A percentile compares a stretch with the other conserved stretches of the same genome.
Evolutionary conservation across 116 monocot genomes (phyloP).

Genomic region (Trichopus zeylanicus): DNA sequence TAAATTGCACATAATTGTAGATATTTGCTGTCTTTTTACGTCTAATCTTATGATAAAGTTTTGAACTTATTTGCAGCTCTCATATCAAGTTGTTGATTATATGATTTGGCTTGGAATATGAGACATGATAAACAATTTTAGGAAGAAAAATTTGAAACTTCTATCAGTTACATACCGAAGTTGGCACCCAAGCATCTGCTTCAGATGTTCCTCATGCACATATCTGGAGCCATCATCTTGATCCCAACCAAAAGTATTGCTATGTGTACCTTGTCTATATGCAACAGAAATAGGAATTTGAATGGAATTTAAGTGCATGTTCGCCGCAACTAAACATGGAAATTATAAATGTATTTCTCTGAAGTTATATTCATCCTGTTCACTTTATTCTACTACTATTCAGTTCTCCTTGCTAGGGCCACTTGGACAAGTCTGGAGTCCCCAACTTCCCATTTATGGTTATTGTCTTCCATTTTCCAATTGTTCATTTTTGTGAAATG

Average conservation of each 20-base stretch:
- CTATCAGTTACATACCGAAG: conserved; percentile 93
- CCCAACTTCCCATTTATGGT: no score
- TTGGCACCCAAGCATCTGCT: conserved; percentile 62
- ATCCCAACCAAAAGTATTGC: conserved; percentile 99
- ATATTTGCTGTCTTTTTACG: no score
- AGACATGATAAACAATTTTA: conserved; percentile 95
- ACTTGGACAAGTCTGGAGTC: no score
- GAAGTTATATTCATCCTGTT: no score
- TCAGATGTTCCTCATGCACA: conserved; percentile 88
- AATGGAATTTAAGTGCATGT: not conserved
- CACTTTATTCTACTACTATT: no score
- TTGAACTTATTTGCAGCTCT: conserved; percentile 59
- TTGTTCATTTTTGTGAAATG: no score
- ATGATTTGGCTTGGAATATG: conserved; percentile 99
- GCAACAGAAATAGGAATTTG: not conserved
- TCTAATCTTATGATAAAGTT: not conserved
- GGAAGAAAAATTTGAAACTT: conserved; percentile 89
- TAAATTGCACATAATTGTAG: no score
- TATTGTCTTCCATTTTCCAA: no score
- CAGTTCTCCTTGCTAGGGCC: no score
- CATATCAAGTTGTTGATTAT: conserved; percentile 96
- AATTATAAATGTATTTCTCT: no score
- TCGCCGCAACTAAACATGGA: not conserved
- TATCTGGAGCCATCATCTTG: conserved; percentile 99
- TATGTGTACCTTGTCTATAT: not conserved